Base-by-base conservation (phyloP, 352 stramenopile species). In the Pythium folliculosum region DNA sequence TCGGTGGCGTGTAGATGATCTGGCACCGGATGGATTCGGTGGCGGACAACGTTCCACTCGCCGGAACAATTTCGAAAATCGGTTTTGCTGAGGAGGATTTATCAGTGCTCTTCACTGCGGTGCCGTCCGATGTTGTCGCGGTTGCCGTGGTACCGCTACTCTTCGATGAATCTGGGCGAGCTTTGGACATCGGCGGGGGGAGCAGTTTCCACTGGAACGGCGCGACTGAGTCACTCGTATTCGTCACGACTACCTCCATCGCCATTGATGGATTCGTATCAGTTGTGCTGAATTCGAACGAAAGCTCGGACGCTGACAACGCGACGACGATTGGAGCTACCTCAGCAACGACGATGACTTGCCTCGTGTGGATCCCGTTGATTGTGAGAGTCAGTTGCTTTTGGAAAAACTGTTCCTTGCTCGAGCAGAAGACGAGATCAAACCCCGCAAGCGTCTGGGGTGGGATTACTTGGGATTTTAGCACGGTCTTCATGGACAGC, bases 191-290 rank as follows among this genome's bases (percentile, higher is more conserved):
- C 4, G 62, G 50, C 9, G 51, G 60, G 3, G 61, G 58, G 13
- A 76, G 38, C 35, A 71, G 16, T 14, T 56, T 82, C 95, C 94
- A 98, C 16, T 74, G 32, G 64, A 97, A 98, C 6, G 90, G 73
- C 8, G 92, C 94, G 9, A 78, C 64, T 0, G 90, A 95, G 44
- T 98, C 96, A 47, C 94, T 96, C 2, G 92, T 94, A 70, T 98
- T 98, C 0, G 80, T 91, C 27, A 98, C 63, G 10, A 78, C 69
- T 0, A 98, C 60, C 5, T 92, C 80, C 25, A 86, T 72, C 21
- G 73, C 55, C 52, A 96, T 77, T 0, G 72, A 78, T 0, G 77
- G 61, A 44, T 69, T 84, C 16, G 84, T 71, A 54, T 92, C 79
- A 0, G 77, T 60, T 9, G 73, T 75, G 47, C 78, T 78, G 51